A percentile compares a stretch with the other conserved stretches of the same genome.
These are phyloP conservation scores for Boehmeria nivea DNA, from an alignment of 306 rosid genomes.

Conservation along the genomic window DNA sequence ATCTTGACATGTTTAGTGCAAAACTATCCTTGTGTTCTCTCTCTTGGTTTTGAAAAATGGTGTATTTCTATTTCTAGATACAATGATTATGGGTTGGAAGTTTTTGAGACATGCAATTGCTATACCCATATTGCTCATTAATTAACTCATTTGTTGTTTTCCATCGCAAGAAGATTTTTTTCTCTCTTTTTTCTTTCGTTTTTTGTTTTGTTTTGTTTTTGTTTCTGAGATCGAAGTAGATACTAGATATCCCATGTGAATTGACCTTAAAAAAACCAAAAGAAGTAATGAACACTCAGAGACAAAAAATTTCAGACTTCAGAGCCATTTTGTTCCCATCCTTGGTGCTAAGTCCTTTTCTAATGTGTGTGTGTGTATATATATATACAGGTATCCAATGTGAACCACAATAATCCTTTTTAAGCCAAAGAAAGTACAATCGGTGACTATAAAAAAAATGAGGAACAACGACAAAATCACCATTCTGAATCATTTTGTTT, in stretches of 20 bases:
- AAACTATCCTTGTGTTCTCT: no score
- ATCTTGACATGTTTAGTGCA: no score
- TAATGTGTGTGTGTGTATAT: not conserved
- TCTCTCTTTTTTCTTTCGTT: no score
- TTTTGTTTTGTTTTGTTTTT: no score
- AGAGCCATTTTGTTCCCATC: conserved; percentile 18
- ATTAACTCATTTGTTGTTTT: not conserved
- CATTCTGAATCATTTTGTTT: conserved; percentile 18
- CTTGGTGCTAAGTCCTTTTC: no score
- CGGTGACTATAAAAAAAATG: conserved; percentile 2
- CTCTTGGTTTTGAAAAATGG: no score
- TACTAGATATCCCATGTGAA: not conserved
- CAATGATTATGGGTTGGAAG: not conserved
- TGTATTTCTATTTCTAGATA: no score
- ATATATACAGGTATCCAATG: conserved; percentile 15
- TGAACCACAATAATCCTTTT: conserved; percentile 2
- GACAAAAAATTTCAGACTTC: conserved; percentile 2
- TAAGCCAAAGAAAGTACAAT: conserved; percentile 26
- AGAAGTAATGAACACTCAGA: not conserved
- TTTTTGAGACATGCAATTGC: conserved; percentile 8
- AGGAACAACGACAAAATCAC: conserved; percentile 13
- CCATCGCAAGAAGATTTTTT: not conserved
- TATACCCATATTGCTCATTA: not conserved
- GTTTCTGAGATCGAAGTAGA: not conserved
- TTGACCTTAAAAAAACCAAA: not conserved